phyloP scores from a whole-genome alignment of 306 rosid species.

The Casuarina equisetifolia region DNA sequence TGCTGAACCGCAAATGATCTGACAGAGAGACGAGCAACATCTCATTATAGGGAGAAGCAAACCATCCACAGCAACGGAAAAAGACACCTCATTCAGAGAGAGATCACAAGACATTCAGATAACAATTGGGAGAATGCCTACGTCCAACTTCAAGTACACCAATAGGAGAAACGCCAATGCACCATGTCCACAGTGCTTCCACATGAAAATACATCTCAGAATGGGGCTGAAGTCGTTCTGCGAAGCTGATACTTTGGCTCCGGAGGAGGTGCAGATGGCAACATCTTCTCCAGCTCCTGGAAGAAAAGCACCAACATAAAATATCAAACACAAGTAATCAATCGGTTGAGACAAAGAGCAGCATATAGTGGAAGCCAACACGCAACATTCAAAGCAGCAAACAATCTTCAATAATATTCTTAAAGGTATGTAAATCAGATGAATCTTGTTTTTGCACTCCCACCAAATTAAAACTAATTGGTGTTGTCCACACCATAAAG shows the following conservation, averaged over 20 bases:
- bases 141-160: constrained; percentile 23
- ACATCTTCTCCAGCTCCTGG: constrained; percentile 83
- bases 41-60: constrained; percentile 22
- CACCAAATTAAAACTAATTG: neutral
- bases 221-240: constrained; percentile 71
- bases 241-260: constrained; percentile 96
- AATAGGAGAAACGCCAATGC: constrained; percentile 17
- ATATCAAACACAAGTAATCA: neutral
- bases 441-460: neutral
- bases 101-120: neutral
- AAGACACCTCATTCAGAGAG: constrained; percentile 26
- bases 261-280: constrained; percentile 62
- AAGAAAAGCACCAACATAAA: constrained; percentile 16
- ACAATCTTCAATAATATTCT: neutral
- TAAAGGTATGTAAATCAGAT: neutral
- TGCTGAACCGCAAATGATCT: constrained; percentile 21
- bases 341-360: neutral
- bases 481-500: neutral
- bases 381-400: neutral
- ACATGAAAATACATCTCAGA: constrained; percentile 51
- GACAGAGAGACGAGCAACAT: constrained; percentile 3
- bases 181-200: constrained; percentile 38
- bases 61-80: constrained; percentile 34
- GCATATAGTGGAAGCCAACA: no score
- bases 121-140: neutral